These are phyloP conservation scores for Cajanus cajan DNA, from an alignment of 306 rosid genomes.

Conservation along the genomic window DNA sequence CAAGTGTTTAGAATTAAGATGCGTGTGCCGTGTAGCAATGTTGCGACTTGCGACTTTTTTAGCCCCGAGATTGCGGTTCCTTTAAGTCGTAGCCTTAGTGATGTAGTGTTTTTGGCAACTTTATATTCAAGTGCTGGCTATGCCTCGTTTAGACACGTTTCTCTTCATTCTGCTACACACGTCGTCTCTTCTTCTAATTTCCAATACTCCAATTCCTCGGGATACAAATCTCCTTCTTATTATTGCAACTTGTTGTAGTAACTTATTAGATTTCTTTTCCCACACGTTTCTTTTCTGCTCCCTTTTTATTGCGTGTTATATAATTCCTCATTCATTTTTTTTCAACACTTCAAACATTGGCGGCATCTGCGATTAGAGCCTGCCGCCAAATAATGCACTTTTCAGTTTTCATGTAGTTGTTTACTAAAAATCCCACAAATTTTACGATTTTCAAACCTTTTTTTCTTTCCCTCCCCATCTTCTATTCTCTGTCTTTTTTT, in stretches of 20 bases:
- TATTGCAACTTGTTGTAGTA: no score
- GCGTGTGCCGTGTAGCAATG: constrained; percentile 56
- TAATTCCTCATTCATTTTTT: background rate
- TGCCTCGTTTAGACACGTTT: constrained; percentile 22
- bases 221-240: no score
- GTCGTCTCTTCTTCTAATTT: background rate
- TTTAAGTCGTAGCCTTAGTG: constrained; percentile 18
- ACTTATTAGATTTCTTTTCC: background rate
- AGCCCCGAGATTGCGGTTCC: constrained; percentile 35
- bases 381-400: background rate
- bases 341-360: background rate
- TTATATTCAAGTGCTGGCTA: background rate
- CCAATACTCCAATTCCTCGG: no score
- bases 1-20: background rate
- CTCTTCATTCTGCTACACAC: background rate
- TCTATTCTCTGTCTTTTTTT: no score
- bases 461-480: no score
- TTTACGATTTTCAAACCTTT: background rate
- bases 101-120: constrained; percentile 1
- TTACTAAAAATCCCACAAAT: background rate
- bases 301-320: background rate
- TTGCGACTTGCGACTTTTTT: background rate
- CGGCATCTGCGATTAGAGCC: no score
- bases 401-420: background rate
- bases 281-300: background rate